A percentile compares a stretch with the other conserved stretches of the same genome.
Evolutionary conservation across 495 filamentous ascomycete genomes (phyloP).

Genomic region (Daldinia caldariorum): DNA sequence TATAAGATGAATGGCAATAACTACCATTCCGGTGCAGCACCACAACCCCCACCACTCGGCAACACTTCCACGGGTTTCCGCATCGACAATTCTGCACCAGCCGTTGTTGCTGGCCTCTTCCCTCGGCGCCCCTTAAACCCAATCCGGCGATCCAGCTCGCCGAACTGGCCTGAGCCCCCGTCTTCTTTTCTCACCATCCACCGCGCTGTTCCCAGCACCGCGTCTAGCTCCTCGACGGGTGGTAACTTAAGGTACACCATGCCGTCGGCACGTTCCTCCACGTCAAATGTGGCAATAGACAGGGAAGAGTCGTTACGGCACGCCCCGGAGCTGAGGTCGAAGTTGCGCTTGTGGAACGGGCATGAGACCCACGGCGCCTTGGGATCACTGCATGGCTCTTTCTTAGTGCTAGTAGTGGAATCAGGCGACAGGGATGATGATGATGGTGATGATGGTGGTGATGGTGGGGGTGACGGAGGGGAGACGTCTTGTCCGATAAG

Average conservation of each 20-base stretch:
- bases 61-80: conserved; percentile 57
- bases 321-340: conserved; percentile 74
- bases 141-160: conserved; percentile 73
- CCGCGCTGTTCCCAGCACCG: conserved; percentile 78
- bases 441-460: conserved; percentile 65
- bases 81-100: conserved; percentile 3
- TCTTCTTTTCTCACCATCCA: conserved; percentile 87
- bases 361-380: conserved; percentile 84
- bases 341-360: conserved; percentile 94
- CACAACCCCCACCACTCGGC: conserved; percentile 60
- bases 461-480: conserved; percentile 43
- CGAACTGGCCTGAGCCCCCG: conserved; percentile 62
- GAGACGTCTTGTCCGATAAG: conserved; percentile 78
- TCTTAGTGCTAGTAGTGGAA: background rate
- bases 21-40: conserved; percentile 75
- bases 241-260: conserved; percentile 89
- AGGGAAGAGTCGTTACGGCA: conserved; percentile 81
- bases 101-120: conserved; percentile 43
- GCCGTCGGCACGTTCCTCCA: conserved; percentile 80
- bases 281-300: conserved; percentile 87
- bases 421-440: conserved; percentile 43
- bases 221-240: conserved; percentile 85
- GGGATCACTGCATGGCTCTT: conserved; percentile 44
- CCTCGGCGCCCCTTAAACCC: conserved; percentile 52
- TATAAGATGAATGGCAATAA: background rate